Percentiles rank a stretch among this genome's conserved stretches.
These are phyloP conservation scores for Lactarius hengduanensis DNA, from an alignment of 768 basidiomycete species.

Conservation along the genomic window DNA sequence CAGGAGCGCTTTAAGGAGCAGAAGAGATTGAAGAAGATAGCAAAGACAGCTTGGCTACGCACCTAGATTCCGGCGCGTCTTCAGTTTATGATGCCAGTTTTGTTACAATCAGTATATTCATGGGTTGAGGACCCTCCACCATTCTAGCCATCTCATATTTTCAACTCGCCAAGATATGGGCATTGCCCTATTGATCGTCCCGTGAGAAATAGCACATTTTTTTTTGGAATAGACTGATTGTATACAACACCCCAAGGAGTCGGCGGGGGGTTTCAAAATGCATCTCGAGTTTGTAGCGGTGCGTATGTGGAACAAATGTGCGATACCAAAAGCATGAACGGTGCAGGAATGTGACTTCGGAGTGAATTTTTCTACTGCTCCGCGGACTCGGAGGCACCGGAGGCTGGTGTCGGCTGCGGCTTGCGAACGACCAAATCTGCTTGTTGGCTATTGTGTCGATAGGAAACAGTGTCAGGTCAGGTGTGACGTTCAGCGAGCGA, in stretches of 20 bases:
- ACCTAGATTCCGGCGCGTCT: constrained; percentile 41
- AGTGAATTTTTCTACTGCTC: constrained; percentile 16
- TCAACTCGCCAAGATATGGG: not conserved
- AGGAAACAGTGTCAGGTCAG: constrained; percentile 1
- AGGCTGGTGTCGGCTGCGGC: constrained; percentile 44
- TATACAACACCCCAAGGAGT: constrained; percentile 14
- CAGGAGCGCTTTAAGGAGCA: constrained; percentile 85
- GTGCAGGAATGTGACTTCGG: not conserved
- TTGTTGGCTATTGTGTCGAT: constrained; percentile 57
- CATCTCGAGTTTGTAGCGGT: constrained; percentile 18
- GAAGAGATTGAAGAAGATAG: constrained; percentile 78
- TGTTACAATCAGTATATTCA: constrained; percentile 4
- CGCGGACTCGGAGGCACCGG: constrained; percentile 10
- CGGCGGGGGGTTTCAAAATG: constrained; percentile 6
- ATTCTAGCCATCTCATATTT: not conserved
- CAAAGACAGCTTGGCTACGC: constrained; percentile 86
- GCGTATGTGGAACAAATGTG: constrained; percentile 8
- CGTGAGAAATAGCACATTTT: constrained; percentile 10
- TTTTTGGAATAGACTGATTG: constrained; percentile 6
- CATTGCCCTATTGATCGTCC: no score
- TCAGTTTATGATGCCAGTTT: constrained; percentile 12
- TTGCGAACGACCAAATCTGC: constrained; percentile 69
- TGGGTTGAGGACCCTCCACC: not conserved
- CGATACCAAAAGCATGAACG: not conserved
- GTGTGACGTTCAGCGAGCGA: not conserved